Base-by-base conservation (phyloP, 2,329 filamentous ascomycete genomes). In the Aquanectria penicillioides region DNA sequence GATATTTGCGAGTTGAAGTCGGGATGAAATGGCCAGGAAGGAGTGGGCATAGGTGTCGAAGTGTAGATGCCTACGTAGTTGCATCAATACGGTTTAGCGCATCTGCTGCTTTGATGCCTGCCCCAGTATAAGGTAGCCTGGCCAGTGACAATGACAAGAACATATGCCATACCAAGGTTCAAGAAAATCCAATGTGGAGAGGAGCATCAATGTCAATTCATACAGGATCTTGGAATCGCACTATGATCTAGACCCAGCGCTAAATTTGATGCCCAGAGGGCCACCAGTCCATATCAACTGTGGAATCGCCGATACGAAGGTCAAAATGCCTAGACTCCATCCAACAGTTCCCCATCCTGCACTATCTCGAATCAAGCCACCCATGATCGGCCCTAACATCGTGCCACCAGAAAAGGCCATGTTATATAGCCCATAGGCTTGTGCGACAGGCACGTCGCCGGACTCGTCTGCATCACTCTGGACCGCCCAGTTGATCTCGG, bases 381-480 rank as follows among this genome's bases (percentile, higher is more conserved):
- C 73, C 61, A 76, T 61, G 9, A 76, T 66, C 6, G 74, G 74
- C 1, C 74, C 74, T 13, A 71, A 34, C 26, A 76, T 50, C 15
- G 72, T 67, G 2, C 74, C 74, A 5, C 65, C 70, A 3, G 74
- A 73, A 49, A 69, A 76, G 7, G 74, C 72, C 57, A 76, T 69
- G 43, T 74, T 77, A 55, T 75, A 76, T 29, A 76, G 56, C 3
- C 73, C 74, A 46, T 76, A 76, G 2, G 71, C 72, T 17, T 74
- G 71, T 10, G 73, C 74, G 51, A 74, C 73, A 6, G 75, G 73
- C 12, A 66, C 68, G 7, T 46, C 61, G 18, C 63, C 64, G 29
- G 61, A 58, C 13, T 61, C 63, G 3, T 64, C 64, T 47, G 65
- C 63, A 13, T 65, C 61, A 10, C 48, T 58, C 43, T 71, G 61